These are phyloP conservation scores for Pestalotiopsis sp. DNA, from an alignment of 2,329 filamentous ascomycete species.

Conservation along the genomic window DNA sequence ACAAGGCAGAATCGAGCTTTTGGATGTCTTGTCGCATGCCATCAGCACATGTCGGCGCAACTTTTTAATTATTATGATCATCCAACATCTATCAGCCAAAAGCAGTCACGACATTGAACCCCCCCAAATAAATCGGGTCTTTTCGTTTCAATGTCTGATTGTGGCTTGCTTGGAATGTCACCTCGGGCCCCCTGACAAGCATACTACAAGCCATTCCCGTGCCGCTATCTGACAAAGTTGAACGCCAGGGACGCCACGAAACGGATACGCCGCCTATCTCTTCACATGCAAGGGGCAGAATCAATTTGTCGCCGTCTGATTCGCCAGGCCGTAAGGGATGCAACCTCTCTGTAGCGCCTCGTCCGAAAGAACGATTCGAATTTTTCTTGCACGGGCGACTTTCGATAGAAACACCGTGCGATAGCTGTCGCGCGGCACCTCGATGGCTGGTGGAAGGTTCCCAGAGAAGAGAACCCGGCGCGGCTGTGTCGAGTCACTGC, in stretches of 20 bases:
- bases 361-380: neutral
- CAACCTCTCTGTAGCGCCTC: neutral
- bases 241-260: neutral
- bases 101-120: neutral
- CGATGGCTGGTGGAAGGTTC: neutral
- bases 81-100: neutral
- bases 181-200: conserved; percentile 1
- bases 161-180: neutral
- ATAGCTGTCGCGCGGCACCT: neutral
- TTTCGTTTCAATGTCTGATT: conserved; percentile 1
- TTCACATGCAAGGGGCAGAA: conserved; percentile 5
- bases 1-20: neutral
- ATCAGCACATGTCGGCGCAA: neutral
- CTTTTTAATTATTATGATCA: neutral
- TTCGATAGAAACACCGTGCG: neutral
- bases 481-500: conserved; percentile 4
- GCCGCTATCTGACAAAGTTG: neutral
- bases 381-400: neutral
- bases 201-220: neutral
- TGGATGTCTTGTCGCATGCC: neutral
- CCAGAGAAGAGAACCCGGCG: neutral
- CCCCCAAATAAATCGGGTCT: conserved; percentile 5
- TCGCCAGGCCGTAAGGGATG: neutral
- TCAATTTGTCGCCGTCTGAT: neutral
- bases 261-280: neutral